Evolutionary conservation across 2,329 filamentous ascomycete species (phyloP), one percentile per base, ranked within the genome.

Genomic region (Sphaerulina populicola): DNA sequence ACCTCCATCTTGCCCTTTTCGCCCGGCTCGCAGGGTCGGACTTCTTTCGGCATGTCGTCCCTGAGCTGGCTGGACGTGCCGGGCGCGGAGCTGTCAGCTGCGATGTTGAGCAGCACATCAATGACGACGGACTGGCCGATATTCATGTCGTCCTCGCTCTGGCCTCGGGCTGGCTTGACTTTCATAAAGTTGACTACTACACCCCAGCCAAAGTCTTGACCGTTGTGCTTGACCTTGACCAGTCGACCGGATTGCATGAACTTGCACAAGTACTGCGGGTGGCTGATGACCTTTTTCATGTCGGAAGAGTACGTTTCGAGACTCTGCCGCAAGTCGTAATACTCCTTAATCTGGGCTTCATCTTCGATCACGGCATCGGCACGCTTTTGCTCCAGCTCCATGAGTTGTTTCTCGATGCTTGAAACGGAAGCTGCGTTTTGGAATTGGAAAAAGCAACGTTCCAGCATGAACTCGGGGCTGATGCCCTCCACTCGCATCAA

Each of bases 401-500:
- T 80, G 53, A 97, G 74, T 59, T 94, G 84, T 67, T 86, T 88
- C 69, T 98, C 93, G 18, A 97, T 71, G 10, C 77, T 76, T 15
- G 86, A 86, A 7, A 96, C 88, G 60, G 85, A 89, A 9, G 91
- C 86, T 1, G 88, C 88, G 63, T 94, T 97, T 68, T 98, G 93
- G 71, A 98, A 98, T 69, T 98, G 93, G 69, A 88, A 94, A 74
- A 98, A 98, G 66, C 93, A 98, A 60, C 86, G 81, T 73, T 97
- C 90, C n/a, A 98, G 76, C 93, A 98, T 98, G 65, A 88, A 97
- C 63, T 98, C 91, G 2, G 94, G 93, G 7, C 90, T 97, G 45
- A 98, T 94, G n/a, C 89, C 91, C 68, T 98, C 93, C n/a, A 98
- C 91, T 70, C 93, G 81, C 69, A 97, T 84, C 55, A 98, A 72